Conservation (phyloP, 805 yeast genomes). For the Wickerhamomyces rabaulensis region DNA sequence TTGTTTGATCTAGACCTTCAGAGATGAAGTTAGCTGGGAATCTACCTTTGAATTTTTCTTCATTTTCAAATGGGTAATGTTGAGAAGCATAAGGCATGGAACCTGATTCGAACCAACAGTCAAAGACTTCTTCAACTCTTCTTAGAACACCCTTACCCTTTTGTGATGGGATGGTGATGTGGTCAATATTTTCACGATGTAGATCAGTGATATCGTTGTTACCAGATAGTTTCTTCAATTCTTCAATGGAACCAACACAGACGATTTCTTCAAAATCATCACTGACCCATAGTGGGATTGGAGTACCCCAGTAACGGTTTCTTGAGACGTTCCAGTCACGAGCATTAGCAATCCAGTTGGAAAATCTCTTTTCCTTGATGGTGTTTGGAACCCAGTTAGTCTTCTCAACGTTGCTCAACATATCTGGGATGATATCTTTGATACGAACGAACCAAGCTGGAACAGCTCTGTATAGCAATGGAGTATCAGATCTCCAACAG, state of each 20-base stretch:
- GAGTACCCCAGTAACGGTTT: conserved; percentile 99
- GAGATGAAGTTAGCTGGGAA: conserved; percentile 98
- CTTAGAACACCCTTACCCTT: conserved; percentile 81
- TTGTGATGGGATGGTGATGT: conserved; percentile 88
- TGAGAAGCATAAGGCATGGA: conserved; percentile 97
- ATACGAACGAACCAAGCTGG: conserved; percentile 99
- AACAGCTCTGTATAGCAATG: conserved; percentile 90
- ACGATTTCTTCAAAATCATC: conserved; percentile 91
- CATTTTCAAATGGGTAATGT: conserved; percentile 92
- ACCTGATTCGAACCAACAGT: conserved; percentile 99
- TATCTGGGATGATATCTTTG: conserved; percentile 79
- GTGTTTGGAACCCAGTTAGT: conserved; percentile 93
- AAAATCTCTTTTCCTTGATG: conserved; percentile 91
- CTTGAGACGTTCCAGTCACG: conserved; percentile 99
- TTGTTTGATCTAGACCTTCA: conserved; percentile 98
- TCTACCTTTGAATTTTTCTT: conserved; percentile 59
- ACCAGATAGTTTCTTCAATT: conserved; percentile 82
- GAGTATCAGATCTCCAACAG: conserved; percentile 99
- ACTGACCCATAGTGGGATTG: conserved; percentile 95
- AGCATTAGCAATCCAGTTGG: conserved; percentile 98
- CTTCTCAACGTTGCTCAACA: conserved; percentile 77
- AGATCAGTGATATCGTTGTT: conserved; percentile 75
- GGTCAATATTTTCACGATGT: conserved; percentile 91
- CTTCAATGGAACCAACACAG: conserved; percentile 87
- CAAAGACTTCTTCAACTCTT: conserved; percentile 96